phyloP scores from a whole-genome alignment of 1,284 basidiomycete species.

The Lentinus polychrous region DNA sequence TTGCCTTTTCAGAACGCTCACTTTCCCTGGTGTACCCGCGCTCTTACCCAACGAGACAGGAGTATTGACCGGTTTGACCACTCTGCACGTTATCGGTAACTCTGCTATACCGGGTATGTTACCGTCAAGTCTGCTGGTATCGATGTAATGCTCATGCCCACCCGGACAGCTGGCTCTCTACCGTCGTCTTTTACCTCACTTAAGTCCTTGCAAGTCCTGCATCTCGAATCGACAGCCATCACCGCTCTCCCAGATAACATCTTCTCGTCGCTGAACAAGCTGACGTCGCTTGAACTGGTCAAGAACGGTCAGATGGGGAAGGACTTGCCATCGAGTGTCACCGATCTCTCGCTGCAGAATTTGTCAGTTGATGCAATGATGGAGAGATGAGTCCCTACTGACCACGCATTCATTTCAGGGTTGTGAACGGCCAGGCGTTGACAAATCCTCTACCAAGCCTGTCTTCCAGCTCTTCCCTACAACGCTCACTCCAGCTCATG shows the following conservation, averaged over 20 bases:
- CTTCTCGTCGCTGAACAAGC: conserved; percentile 27
- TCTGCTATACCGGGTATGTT: conserved; percentile 33
- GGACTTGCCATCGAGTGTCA: conserved; percentile 32
- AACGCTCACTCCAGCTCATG: conserved; percentile 31
- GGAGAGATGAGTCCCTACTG: background rate
- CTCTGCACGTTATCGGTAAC: conserved; percentile 36
- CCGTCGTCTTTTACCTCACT: conserved; percentile 33
- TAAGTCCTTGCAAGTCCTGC: conserved; percentile 31
- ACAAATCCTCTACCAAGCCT: conserved; percentile 27
- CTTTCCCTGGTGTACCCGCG: conserved; percentile 41
- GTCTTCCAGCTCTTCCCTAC: conserved; percentile 28
- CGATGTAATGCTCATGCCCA: background rate
- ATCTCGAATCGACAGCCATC: conserved; percentile 41
- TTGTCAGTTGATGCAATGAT: conserved; percentile 28
- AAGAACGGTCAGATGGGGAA: conserved; percentile 39
- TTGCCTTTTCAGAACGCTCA: conserved; percentile 30
- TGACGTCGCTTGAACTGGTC: conserved; percentile 37
- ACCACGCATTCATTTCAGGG: conserved; percentile 22
- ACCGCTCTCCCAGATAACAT: conserved; percentile 30
- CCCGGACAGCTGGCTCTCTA: conserved; percentile 36
- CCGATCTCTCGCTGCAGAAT: conserved; percentile 29
- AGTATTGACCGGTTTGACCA: conserved; percentile 33
- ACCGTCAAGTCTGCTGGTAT: background rate
- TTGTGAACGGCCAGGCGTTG: conserved; percentile 29
- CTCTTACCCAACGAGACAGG: conserved; percentile 37